Evolutionary conservation across 495 filamentous ascomycete species (phyloP), one percentile per base, ranked within the genome.

Genomic region (Recurvomyces mirabilis): DNA sequence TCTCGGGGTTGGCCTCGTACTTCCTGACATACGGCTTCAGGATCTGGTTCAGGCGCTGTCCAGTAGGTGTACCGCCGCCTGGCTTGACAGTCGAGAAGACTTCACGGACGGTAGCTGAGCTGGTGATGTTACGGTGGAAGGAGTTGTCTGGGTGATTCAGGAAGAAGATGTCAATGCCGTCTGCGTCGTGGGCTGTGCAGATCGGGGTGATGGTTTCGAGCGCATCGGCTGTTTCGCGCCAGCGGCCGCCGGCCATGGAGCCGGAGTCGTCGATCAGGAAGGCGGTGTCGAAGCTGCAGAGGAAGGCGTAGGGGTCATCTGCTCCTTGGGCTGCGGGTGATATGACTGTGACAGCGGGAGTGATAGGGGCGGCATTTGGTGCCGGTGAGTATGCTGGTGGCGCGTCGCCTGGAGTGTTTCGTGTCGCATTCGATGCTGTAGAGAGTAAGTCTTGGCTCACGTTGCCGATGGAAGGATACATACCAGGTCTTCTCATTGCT

Each of bases 121-220:
- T 62, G 0, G 52, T 71, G 50, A 91, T 69, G 47, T 81, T 75
- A 25, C 57, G 61, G 62, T 82, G 84, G 17, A 54, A 36, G 18
- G 26, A 32, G 3, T 42, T 50, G 34, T 64, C 51, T 39, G 55
- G 64, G 49, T 71, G 65, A 69, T 98, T 96, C 25, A 98, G 71
- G 65, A 98, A 98, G 69, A 82, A 82, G 54, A 98, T 71, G 62
- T 96, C 91, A 50, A 98, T 81, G n/a, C 91, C 91, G 62, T 95
- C 87, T 10, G 63, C 52, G 61, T 95, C 88, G 67, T 86, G 78
- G 29, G 70, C 62, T 0, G 85, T 84, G 65, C 88, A 93, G 57
- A 96, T 81, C 0, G 83, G 84, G 0, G 89, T 73, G 62, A 98
- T 88, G 42, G 75, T 69, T 15, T 74, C 66, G 9, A 98, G 74